Evolutionary conservation across 78 protist genomes (phyloP).

Genomic region (Guillardia theta): DNA sequence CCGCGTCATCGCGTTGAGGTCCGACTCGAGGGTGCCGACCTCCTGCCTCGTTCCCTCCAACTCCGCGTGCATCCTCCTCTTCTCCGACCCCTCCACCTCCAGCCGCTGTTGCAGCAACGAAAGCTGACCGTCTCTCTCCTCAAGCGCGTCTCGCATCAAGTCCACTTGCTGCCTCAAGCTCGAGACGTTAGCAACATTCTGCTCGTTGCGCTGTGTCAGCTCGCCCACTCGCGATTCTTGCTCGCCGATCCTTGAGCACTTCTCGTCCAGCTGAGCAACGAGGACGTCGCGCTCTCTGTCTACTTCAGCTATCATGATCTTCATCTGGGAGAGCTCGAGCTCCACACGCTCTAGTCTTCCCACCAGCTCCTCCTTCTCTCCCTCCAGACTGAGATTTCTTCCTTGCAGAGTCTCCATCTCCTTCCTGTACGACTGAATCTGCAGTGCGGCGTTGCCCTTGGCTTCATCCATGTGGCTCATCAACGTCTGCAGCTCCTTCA

Average conservation of each 20-base stretch:
- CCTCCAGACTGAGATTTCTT: background rate
- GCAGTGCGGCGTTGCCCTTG: background rate
- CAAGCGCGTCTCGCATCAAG: background rate
- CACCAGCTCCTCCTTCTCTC: background rate
- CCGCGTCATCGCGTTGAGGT: background rate
- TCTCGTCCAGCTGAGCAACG: background rate
- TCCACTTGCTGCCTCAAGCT: background rate
- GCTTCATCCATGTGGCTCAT: constrained; percentile 19
- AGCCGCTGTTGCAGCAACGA: background rate
- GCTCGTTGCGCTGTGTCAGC: too few species aligned
- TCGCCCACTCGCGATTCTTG: background rate
- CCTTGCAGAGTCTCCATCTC: background rate
- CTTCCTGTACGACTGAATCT: background rate
- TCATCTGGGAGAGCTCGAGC: background rate
- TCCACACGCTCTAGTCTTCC: background rate
- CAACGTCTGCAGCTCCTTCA: constrained; percentile 3
- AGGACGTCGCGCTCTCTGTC: background rate
- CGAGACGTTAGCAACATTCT: background rate
- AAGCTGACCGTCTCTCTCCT: background rate
- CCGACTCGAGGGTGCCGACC: background rate
- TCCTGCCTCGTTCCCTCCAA: too few species aligned
- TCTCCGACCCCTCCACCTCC: background rate
- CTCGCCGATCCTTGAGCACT: background rate
- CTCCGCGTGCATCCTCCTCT: background rate
- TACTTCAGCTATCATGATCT: background rate